A percentile compares a stretch with the other conserved stretches of the same genome.
These are phyloP conservation scores for Tardiomyces depauwii DNA, from an alignment of 1,139 yeast species.

Conservation along the genomic window DNA sequence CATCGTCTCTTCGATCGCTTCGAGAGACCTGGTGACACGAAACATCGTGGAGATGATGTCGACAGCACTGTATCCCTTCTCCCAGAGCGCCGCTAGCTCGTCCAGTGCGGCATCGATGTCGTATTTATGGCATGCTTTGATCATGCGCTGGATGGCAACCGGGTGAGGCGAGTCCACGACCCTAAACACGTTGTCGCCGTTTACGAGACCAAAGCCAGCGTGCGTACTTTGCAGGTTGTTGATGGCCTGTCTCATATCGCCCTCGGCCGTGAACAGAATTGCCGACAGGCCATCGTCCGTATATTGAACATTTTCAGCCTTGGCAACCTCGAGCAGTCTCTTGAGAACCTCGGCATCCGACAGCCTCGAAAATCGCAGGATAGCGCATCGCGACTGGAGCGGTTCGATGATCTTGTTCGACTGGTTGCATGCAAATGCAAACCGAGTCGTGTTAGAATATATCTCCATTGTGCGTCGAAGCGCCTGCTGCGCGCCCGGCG, in stretches of 20 bases:
- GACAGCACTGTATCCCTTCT: constrained; percentile 84
- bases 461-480: constrained; percentile 95
- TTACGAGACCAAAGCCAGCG: constrained; percentile 86
- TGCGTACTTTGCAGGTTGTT: constrained; percentile 90
- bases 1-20: constrained; percentile 51
- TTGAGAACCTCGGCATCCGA: constrained; percentile 77
- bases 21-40: constrained; percentile 70
- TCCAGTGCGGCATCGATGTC: constrained; percentile 62
- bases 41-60: constrained; percentile 89
- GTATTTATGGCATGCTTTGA: constrained; percentile 38
- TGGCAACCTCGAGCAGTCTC: constrained; percentile 61
- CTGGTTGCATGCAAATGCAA: constrained; percentile 96
- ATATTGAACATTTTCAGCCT: constrained; percentile 61
- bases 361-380: constrained; percentile 70
- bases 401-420: constrained; percentile 94
- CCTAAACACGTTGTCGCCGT: constrained; percentile 84
- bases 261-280: constrained; percentile 91
- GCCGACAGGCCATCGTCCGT: constrained; percentile 92
- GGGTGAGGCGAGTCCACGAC: constrained; percentile 98
- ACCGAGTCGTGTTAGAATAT: constrained; percentile 85
- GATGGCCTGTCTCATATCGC: constrained; percentile 97
- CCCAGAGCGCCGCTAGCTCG: constrained; percentile 63
- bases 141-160: constrained; percentile 64
- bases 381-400: constrained; percentile 92
- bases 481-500: constrained; percentile 98